A percentile compares a stretch with the other conserved stretches of the same genome.
These are phyloP conservation scores for Monilinia fructigena DNA, from an alignment of 2,329 filamentous ascomycete species.

Conservation along the genomic window DNA sequence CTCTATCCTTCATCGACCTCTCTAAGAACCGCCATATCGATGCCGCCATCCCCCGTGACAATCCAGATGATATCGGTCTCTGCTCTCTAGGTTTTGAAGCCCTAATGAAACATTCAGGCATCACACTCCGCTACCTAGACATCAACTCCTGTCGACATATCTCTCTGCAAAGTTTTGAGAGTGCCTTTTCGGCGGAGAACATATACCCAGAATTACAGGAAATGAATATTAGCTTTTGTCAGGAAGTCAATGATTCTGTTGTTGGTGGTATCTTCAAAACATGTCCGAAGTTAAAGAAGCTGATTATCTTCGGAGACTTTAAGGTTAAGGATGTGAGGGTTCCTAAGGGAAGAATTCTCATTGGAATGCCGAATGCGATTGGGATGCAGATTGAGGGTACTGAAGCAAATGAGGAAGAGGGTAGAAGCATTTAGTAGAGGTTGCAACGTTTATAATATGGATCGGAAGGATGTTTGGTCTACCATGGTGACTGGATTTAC, in stretches of 20 bases:
- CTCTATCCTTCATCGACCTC: constrained; percentile 70
- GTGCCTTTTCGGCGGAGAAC: constrained; percentile 63
- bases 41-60: constrained; percentile 64
- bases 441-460: not conserved
- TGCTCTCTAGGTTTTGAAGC: constrained; percentile 74
- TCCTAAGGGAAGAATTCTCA: constrained; percentile 54
- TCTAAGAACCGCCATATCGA: constrained; percentile 77
- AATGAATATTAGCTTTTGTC: constrained; percentile 77
- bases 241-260: constrained; percentile 63
- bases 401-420: constrained; percentile 35
- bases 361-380: constrained; percentile 58
- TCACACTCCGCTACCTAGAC: constrained; percentile 64
- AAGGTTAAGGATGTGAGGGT: constrained; percentile 55
- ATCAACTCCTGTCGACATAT: constrained; percentile 86
- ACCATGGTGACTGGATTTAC: not conserved
- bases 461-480: not conserved
- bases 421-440: constrained; percentile 10
- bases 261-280: constrained; percentile 62
- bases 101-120: constrained; percentile 80
- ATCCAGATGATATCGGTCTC: constrained; percentile 66
- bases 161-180: constrained; percentile 65
- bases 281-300: constrained; percentile 59
- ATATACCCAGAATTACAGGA: constrained; percentile 66
- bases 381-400: constrained; percentile 60
- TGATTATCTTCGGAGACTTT: constrained; percentile 67